phyloP scores from a whole-genome alignment of 2,329 filamentous ascomycete species.

The Exophiala bonariae region DNA sequence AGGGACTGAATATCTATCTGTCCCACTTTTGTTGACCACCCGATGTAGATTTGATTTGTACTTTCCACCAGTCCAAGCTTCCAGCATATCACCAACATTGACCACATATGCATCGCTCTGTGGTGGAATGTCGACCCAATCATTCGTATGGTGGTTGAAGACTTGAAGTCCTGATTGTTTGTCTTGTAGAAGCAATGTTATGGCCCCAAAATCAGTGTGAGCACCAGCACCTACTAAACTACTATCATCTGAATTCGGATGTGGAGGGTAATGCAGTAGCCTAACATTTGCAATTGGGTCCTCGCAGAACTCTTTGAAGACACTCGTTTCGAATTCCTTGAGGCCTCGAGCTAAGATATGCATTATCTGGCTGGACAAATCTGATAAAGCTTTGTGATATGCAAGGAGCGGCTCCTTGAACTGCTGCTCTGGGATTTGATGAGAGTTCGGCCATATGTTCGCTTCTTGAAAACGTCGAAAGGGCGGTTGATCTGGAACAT shows the following conservation, averaged over 20 bases:
- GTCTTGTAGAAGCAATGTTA: constrained; percentile 34
- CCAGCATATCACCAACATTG: constrained; percentile 28
- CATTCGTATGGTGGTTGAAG: constrained; percentile 21
- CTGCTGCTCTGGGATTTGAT: constrained; percentile 38
- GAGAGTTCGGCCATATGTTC: constrained; percentile 43
- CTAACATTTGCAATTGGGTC: constrained; percentile 47
- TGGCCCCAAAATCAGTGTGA: constrained; percentile 34
- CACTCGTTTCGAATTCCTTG: constrained; percentile 31
- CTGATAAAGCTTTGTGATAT: constrained; percentile 21
- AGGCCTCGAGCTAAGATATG: constrained; percentile 18
- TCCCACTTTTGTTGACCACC: constrained; percentile 30
- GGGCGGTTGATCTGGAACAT: constrained; percentile 43
- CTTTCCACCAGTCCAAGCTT: constrained; percentile 46
- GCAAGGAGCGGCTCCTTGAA: constrained; percentile 38
- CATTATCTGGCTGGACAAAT: constrained; percentile 23
- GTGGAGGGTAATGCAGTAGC: constrained; percentile 53
- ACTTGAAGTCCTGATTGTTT: constrained; percentile 30
- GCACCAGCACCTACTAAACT: constrained; percentile 30
- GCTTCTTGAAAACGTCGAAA: constrained; percentile 40
- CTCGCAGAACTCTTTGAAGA: constrained; percentile 46
- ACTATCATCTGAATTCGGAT: constrained; percentile 25
- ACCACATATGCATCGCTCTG: constrained; percentile 37
- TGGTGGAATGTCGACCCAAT: constrained; percentile 30
- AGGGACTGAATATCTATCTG: constrained; percentile 30
- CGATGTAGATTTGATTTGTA: constrained; percentile 33